phyloP scores from a whole-genome alignment of 768 basidiomycete species.

The Collybiopsis luxurians region DNA sequence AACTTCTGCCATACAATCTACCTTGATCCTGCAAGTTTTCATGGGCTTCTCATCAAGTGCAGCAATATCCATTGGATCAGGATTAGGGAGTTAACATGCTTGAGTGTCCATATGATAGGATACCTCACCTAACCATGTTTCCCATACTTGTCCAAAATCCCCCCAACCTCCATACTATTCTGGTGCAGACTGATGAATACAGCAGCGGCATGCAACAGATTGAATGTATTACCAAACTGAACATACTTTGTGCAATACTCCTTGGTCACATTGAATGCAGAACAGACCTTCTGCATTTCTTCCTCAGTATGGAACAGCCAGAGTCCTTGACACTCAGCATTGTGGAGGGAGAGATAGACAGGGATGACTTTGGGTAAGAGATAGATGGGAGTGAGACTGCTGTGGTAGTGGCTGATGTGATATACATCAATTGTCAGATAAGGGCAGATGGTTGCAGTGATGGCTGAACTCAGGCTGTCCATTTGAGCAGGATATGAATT shows the following conservation, averaged over 20 bases:
- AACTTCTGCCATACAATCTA: constrained; percentile 83
- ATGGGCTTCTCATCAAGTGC: constrained; percentile 81
- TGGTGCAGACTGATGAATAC: constrained; percentile 92
- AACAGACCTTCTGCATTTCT: constrained; percentile 98
- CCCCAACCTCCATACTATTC: constrained; percentile 90
- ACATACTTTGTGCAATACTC: constrained; percentile 96
- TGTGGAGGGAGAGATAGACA: constrained; percentile 89
- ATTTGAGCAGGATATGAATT: constrained; percentile 96
- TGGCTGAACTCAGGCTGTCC: constrained; percentile 94
- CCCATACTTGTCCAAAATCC: constrained; percentile 97
- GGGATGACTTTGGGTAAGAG: constrained; percentile 90
- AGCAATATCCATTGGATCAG: too few relatives aligned
- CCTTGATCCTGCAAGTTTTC: constrained; percentile 65
- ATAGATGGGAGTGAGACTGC: constrained; percentile 87
- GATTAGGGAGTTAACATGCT: too few relatives aligned
- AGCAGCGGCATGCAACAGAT: constrained; percentile 89
- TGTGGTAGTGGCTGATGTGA: constrained; percentile 95
- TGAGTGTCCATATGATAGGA: too few relatives aligned
- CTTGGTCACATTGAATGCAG: constrained; percentile 96
- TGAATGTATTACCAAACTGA: constrained; percentile 98
- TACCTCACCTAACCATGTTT: constrained; percentile 99
- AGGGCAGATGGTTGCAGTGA: constrained; percentile 87
- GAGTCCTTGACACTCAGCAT: constrained; percentile 96
- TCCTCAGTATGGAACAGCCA: constrained; percentile 97
- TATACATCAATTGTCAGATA: constrained; percentile 89